These are phyloP conservation scores for Wickerhamomyces bovis DNA, from an alignment of 805 yeast species.

Conservation along the genomic window DNA sequence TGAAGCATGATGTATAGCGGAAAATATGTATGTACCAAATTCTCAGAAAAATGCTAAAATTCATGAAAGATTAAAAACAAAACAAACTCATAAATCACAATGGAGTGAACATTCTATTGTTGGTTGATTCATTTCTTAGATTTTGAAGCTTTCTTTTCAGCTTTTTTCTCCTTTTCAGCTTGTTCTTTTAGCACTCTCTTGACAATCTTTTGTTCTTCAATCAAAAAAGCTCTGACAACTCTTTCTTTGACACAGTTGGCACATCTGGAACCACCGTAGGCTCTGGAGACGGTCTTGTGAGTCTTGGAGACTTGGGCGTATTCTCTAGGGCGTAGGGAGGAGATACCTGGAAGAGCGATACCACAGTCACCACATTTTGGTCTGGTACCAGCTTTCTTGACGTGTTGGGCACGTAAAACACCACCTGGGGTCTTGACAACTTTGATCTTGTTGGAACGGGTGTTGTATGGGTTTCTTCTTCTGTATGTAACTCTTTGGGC, in stretches of 20 bases:
- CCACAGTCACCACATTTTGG: conserved; percentile 85
- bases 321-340: conserved; percentile 97
- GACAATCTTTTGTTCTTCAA: conserved; percentile 99
- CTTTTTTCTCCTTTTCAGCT: conserved; percentile 78
- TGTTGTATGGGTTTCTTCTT: conserved; percentile 99
- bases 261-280: conserved; percentile 99
- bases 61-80: conserved; percentile 1
- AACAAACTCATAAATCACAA: neutral
- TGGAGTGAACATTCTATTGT: neutral
- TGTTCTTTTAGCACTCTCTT: conserved; percentile 98
- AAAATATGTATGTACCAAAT: neutral
- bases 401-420: conserved; percentile 95
- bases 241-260: conserved; percentile 99
- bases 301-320: conserved; percentile 93
- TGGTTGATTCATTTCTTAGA: neutral
- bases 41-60: conserved; percentile 1
- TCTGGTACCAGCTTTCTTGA: conserved; percentile 80
- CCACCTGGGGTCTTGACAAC: conserved; percentile 99
- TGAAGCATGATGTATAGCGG: neutral
- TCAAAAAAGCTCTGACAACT: conserved; percentile 98
- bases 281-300: conserved; percentile 97
- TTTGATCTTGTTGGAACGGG: conserved; percentile 99
- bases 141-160: conserved; percentile 34
- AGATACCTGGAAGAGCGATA: conserved; percentile 74
- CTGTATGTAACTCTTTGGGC: conserved; percentile 99